Evolutionary conservation across 257 asterid genomes (phyloP).

Genomic region (Pogostemon cablin): DNA sequence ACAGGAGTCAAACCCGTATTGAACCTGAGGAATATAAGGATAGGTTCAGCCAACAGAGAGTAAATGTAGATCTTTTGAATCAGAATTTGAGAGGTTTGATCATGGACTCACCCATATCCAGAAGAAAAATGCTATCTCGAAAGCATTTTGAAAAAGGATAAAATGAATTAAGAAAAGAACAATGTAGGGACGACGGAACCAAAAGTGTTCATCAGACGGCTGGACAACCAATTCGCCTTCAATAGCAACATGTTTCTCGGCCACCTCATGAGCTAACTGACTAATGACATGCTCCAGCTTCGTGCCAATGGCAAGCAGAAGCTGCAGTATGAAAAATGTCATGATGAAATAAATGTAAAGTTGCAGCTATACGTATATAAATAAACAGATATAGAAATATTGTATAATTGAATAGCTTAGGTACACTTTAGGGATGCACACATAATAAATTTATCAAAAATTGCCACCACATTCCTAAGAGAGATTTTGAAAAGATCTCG

Average conservation of each 20-base stretch:
- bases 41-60: neutral
- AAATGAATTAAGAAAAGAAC: constrained; percentile 87
- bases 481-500: neutral
- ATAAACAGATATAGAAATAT: too few relatives aligned
- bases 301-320: constrained; percentile 89
- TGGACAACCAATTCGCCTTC: constrained; percentile 87
- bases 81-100: constrained; percentile 1
- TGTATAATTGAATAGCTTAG: neutral
- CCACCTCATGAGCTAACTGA: constrained; percentile 91
- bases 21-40: constrained; percentile 50
- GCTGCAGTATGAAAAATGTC: constrained; percentile 46
- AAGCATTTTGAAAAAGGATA: constrained; percentile 96
- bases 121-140: constrained; percentile 97
- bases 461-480: neutral
- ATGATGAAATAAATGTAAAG: neutral
- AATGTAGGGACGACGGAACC: constrained; percentile 80
- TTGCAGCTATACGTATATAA: too few relatives aligned
- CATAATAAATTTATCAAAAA: neutral
- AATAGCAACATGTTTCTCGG: constrained; percentile 92
- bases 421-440: too few relatives aligned
- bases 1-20: constrained; percentile 90
- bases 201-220: constrained; percentile 92
- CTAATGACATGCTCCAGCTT: constrained; percentile 90
- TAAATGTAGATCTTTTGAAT: neutral
- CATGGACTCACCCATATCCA: constrained; percentile 80